Base-by-base conservation (phyloP, 2,329 filamentous ascomycete genomes). In the Plenodomus tracheiphilus region DNA sequence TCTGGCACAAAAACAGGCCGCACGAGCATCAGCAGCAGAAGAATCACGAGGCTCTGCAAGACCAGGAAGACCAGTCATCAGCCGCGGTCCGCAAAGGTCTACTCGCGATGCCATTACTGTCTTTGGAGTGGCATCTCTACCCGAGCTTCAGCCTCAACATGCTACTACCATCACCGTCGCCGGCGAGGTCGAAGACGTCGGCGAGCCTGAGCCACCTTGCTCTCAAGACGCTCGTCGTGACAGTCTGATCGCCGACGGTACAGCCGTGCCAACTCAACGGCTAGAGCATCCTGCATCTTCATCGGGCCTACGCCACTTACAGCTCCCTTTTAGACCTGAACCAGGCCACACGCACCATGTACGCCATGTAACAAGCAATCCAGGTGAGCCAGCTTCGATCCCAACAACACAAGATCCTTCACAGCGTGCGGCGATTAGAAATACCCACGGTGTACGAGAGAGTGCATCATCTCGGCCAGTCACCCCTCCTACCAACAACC, bases 31-130 rank as follows among this genome's bases (percentile, higher is more conserved):
- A 13, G 34, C 19, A 41, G 40, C 22, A 16, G 52, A 19, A 9
- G 41, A 44, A 21, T 47, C 46, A 36, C 55, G 43, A 25, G 28
- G 45, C 16, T 45, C 39, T 16, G 49, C 36, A 36, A 44, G 43
- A 5, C 30, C 47, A 34, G 54, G 58, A 44, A 58, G 61, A 11
- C 64, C 61, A 35, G 40, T 55, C 10, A 48, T 73, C 18, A 57
- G 58, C 41, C 65, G 54, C 35, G 69, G 70, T 22, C 61, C 71
- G 2, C 53, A 63, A 44, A 66, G 65, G 32, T 62, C 59, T n/a
- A 57, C 61, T 8, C 62, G 66, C 25, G 62, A 68, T 46, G 62
- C 68, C 28, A 53, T 71, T 22, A 61, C 57, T 18, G 44, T 43
- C 18, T 57, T 66, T 18, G 63, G 61, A 22, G 48, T 57, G 19